A percentile compares a stretch with the other conserved stretches of the same genome.
Evolutionary conservation across 345 rosid genomes (phyloP).

Genomic region (Gossypium herbaceum): DNA sequence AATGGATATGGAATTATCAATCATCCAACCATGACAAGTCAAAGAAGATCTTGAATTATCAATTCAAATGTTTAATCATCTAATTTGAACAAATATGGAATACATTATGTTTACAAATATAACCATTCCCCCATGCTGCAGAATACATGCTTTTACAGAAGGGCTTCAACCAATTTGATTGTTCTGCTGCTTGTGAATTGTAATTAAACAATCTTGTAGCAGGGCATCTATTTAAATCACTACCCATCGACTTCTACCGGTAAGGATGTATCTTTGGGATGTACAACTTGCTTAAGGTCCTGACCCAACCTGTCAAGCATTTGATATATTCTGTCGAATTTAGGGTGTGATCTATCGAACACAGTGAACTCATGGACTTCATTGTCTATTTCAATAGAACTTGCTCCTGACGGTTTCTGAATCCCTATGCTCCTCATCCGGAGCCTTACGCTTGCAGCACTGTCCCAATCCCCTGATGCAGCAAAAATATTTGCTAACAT

Average conservation of each 20-base stretch:
- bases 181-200: background rate
- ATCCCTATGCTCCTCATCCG: constrained; percentile 53
- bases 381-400: constrained; percentile 60
- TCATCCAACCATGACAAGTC: background rate
- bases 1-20: background rate
- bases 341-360: constrained; percentile 57
- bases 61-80: background rate
- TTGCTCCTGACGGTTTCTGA: constrained; percentile 67
- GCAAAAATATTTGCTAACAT: constrained; percentile 65
- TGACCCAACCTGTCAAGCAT: constrained; percentile 44
- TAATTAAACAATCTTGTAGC: background rate
- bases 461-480: constrained; percentile 59
- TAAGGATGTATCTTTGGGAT: background rate
- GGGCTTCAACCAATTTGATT: background rate
- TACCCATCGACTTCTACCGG: constrained; percentile 27
- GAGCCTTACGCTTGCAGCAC: constrained; percentile 59
- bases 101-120: background rate
- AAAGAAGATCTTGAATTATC: background rate
- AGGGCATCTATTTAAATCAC: constrained; percentile 21
- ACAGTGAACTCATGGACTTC: constrained; percentile 59
- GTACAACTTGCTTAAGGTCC: constrained; percentile 33
- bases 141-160: background rate
- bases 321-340: constrained; percentile 53
- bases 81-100: background rate
- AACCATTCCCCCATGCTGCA: background rate